These are phyloP conservation scores for Chaetomium sp. DNA, from an alignment of 2,329 filamentous ascomycete genomes.

Conservation along the genomic window DNA sequence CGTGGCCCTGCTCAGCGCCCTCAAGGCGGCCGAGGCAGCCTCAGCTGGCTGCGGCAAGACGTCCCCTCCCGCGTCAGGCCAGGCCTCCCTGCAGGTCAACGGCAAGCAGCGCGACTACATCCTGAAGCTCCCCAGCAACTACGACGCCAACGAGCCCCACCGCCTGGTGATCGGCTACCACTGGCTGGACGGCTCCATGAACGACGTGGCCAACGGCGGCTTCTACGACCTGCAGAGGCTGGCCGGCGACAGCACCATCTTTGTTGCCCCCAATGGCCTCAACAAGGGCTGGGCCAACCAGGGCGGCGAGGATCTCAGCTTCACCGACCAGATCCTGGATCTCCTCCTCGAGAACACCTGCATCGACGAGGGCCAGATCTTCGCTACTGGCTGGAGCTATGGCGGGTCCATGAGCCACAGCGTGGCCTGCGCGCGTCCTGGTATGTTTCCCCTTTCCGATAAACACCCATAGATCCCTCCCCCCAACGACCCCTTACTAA, in stretches of 20 bases:
- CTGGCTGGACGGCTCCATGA: slow-evolving; percentile 34
- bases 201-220: slow-evolving; percentile 29
- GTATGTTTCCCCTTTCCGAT: slow-evolving; percentile 1
- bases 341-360: slow-evolving; percentile 36
- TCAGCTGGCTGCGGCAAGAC: slow-evolving; percentile 32
- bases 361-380: slow-evolving; percentile 36
- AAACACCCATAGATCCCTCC: too few relatives aligned
- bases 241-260: slow-evolving; percentile 33
- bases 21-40: slow-evolving; percentile 4
- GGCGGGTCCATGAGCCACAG: slow-evolving; percentile 38
- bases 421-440: slow-evolving; percentile 35
- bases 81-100: slow-evolving; percentile 32
- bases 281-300: slow-evolving; percentile 38
- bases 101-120: slow-evolving; percentile 35
- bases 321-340: slow-evolving; percentile 35
- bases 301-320: slow-evolving; percentile 36
- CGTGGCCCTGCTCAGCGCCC: slow-evolving; percentile 4
- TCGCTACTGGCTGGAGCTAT: slow-evolving; percentile 39
- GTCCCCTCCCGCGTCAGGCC: slow-evolving; percentile 20
- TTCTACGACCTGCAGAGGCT: slow-evolving; percentile 36
- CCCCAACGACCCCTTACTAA: too few relatives aligned
- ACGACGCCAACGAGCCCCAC: slow-evolving; percentile 33
- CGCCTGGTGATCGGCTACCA: slow-evolving; percentile 38
- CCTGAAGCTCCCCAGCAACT: slow-evolving; percentile 27
- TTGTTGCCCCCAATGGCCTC: slow-evolving; percentile 40